These are phyloP conservation scores for Pichia paraexigua DNA, from an alignment of 805 yeast genomes.

Conservation along the genomic window DNA sequence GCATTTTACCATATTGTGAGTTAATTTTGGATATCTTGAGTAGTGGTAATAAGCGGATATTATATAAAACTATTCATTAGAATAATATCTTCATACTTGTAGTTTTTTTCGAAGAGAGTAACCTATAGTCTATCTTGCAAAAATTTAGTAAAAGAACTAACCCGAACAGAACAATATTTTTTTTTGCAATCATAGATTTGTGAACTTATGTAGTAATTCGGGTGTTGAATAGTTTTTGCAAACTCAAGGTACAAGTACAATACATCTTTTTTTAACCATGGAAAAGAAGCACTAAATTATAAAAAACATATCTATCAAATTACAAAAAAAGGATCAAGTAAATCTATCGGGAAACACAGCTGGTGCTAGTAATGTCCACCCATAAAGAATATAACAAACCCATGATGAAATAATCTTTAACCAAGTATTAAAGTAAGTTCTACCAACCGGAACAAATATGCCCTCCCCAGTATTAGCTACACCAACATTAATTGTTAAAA, in stretches of 20 bases:
- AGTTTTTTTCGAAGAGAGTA: no score
- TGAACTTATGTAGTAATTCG: no score
- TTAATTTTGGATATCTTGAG: no score
- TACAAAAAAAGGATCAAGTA: conserved; percentile 4
- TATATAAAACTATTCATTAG: no score
- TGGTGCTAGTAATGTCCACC: conserved; percentile 91
- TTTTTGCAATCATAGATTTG: no score
- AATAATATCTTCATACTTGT: no score
- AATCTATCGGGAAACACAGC: conserved; percentile 86
- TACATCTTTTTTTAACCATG: not conserved
- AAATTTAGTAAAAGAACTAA: no score
- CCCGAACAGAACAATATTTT: no score
- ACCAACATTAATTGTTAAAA: conserved; percentile 85
- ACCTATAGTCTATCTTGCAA: no score
- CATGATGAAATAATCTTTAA: conserved; percentile 87
- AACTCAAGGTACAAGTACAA: no score
- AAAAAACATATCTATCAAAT: not conserved
- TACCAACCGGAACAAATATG: conserved; percentile 91
- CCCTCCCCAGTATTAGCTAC: conserved; percentile 69
- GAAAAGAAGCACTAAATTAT: not conserved
- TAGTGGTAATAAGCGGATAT: no score
- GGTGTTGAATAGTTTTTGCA: no score
- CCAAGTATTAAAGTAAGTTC: conserved; percentile 94
- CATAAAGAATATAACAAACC: conserved; percentile 79
- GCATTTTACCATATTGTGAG: not conserved